phyloP scores from a whole-genome alignment of 352 stramenopile genomes.

The Globisporangium middletonii region DNA sequence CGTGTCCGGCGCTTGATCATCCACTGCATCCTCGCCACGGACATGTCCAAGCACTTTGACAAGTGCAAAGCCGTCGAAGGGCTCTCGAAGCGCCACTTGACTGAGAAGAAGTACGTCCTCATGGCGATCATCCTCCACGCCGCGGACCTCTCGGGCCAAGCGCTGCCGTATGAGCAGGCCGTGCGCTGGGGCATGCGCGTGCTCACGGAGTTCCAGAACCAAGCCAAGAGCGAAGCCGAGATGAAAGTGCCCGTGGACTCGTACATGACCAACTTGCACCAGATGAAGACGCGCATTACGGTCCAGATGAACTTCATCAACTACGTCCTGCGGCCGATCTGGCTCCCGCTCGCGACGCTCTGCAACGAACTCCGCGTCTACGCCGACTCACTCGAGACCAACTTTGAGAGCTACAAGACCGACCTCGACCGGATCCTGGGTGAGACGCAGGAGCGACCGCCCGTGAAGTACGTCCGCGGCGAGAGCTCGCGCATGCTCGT shows the following conservation, averaged over 20 bases:
- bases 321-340: conserved; percentile 73
- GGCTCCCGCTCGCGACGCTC: conserved; percentile 37
- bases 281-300: conserved; percentile 47
- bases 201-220: conserved; percentile 66
- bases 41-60: conserved; percentile 76
- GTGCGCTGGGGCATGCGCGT: conserved; percentile 56
- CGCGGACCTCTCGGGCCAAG: conserved; percentile 57
- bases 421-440: conserved; percentile 46
- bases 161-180: conserved; percentile 46
- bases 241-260: conserved; percentile 52
- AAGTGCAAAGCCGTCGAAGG: conserved; percentile 62
- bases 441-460: conserved; percentile 17
- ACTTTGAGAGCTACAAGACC: conserved; percentile 55
- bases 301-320: conserved; percentile 76
- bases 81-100: conserved; percentile 49
- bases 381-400: conserved; percentile 45
- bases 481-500: conserved; percentile 34
- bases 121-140: conserved; percentile 69
- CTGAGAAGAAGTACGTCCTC: conserved; percentile 45
- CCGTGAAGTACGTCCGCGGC: conserved; percentile 29
- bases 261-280: conserved; percentile 70
- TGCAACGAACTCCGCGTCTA: conserved; percentile 49
- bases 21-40: conserved; percentile 63
- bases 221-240: conserved; percentile 58
- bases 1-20: conserved; percentile 62